These are phyloP conservation scores for Acacia pycnantha DNA, from an alignment of 331 rosid species.

Conservation along the genomic window DNA sequence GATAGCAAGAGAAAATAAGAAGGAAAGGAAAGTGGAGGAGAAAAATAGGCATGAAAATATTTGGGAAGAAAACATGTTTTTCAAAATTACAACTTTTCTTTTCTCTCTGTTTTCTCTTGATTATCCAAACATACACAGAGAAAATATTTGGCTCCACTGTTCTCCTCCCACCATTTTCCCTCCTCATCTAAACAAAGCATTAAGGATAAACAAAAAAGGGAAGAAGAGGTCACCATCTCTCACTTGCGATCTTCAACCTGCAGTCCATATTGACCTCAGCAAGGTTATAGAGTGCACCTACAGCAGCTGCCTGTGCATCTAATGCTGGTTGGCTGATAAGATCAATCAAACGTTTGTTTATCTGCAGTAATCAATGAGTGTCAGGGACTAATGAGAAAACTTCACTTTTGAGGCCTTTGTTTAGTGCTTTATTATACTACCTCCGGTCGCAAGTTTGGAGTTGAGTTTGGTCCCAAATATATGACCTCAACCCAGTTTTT, in stretches of 20 bases:
- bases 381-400: background rate
- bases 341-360: conserved; percentile 85
- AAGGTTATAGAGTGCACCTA: conserved; percentile 96
- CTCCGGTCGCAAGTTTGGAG: no score
- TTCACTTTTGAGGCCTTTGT: background rate
- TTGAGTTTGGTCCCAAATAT: no score
- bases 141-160: background rate
- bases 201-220: background rate
- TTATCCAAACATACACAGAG: background rate
- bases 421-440: background rate
- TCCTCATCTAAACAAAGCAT: background rate
- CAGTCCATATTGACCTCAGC: conserved; percentile 98
- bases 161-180: background rate
- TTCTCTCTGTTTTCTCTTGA: background rate
- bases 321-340: conserved; percentile 83
- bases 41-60: background rate
- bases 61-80: background rate
- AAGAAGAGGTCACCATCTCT: conserved; percentile 69
- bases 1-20: no score
- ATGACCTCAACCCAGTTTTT: no score
- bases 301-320: conserved; percentile 94
- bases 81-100: background rate
- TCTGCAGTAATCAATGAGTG: conserved; percentile 46
- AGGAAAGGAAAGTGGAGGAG: background rate
- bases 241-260: conserved; percentile 87